A percentile compares a stretch with the other conserved stretches of the same genome.
phyloP scores from a whole-genome alignment of 805 yeast species.

The Metschnikowia corniflorae region DNA sequence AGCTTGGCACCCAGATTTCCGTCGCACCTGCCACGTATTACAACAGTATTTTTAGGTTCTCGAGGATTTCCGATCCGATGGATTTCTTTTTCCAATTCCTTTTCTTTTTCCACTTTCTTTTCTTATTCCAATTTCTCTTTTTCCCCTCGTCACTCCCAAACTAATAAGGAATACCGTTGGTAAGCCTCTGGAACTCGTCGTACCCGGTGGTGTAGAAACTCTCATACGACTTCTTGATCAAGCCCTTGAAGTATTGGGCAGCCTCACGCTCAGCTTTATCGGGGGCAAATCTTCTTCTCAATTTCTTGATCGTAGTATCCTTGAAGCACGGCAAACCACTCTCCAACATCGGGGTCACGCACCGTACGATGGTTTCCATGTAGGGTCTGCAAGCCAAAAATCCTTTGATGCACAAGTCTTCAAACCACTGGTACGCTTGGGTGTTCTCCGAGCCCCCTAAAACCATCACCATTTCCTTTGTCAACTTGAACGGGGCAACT shows the following conservation, averaged over 20 bases:
- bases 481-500: slow-evolving; percentile 95
- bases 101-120: not conserved
- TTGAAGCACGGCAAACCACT: slow-evolving; percentile 97
- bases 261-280: slow-evolving; percentile 82
- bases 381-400: slow-evolving; percentile 85
- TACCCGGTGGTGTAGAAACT: slow-evolving; percentile 89
- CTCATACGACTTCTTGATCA: slow-evolving; percentile 79
- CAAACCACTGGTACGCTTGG: slow-evolving; percentile 89
- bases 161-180: slow-evolving; percentile 94
- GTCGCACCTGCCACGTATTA: no score
- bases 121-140: not conserved
- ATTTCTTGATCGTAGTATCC: slow-evolving; percentile 75
- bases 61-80: no score
- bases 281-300: slow-evolving; percentile 77
- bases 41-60: no score
- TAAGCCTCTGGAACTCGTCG: slow-evolving; percentile 93
- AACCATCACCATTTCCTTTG: slow-evolving; percentile 93
- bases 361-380: slow-evolving; percentile 77
- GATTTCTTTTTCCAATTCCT: no score
- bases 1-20: no score
- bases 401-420: slow-evolving; percentile 91
- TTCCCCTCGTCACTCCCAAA: not conserved
- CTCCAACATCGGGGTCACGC: slow-evolving; percentile 89
- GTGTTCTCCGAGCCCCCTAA: slow-evolving; percentile 89
- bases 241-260: slow-evolving; percentile 65